Evolutionary conservation across 257 asterid species (phyloP), one percentile per base, ranked within the genome.

Genomic region (Datura wrightii): DNA sequence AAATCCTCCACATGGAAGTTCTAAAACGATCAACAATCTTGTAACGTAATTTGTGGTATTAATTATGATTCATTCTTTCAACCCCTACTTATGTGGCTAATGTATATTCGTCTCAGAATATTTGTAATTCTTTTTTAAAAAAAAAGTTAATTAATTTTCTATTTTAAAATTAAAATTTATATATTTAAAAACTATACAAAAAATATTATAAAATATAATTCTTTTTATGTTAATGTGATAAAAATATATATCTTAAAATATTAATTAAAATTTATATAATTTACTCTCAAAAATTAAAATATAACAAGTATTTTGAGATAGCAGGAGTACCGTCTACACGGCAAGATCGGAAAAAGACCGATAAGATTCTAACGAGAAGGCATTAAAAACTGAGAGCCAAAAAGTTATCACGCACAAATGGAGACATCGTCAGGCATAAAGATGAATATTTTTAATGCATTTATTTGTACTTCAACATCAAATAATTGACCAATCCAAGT

Each of bases 1-100:
- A 14, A 6, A 50, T 7, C 62, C 62, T 13, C 81, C 81, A 50
- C 62, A 14, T 76, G 81, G 81, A 76, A 76, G 81, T 76, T 50
- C 14, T 62, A 50, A 24, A 76, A 76, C 24, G 39, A 31, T 76
- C 11, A 41, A 18, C 5, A 42, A 70, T 18, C 18, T 18, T 18
- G 55, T 70, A 46, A 76, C n/a, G n/a, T 24, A 50, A 52, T 15
- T 50, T 74, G n/a, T 19, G 3, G n/a, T 72, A 46, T 46, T 19
- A 11, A 24, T 24, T 74, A 50, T 74, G 60, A 72, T 19, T 10
- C 3, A 0, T 76, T 48, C 11, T 67, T 67, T 37, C 50, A 67
- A 67, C 50, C 24, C 74, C 19, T 65, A 34, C 9, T n/a, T 34
- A 65, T 62, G 41, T 62, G 41, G 41, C 1, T 52, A 52, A 9